phyloP scores from a whole-genome alignment of 2,329 filamentous ascomycete genomes.

The Penicillium sclerotigenum region DNA sequence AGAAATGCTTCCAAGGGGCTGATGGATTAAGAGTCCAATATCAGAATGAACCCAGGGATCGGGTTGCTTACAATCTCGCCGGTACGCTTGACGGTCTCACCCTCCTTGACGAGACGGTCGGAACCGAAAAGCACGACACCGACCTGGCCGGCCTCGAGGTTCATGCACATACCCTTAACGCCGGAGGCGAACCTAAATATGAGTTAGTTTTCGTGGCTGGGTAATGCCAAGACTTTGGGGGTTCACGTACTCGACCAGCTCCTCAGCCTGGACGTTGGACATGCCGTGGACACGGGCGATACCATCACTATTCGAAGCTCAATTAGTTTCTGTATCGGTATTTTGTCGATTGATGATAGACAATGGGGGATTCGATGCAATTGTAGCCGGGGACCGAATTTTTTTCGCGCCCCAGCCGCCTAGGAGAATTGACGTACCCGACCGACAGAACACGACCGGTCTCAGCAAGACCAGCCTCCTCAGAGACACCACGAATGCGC shows the following conservation, averaged over 20 bases:
- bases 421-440: constrained; percentile 67
- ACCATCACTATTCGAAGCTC: constrained; percentile 75
- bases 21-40: not conserved
- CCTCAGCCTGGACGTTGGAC: constrained; percentile 99
- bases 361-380: constrained; percentile 26
- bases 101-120: constrained; percentile 99
- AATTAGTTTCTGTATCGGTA: constrained; percentile 17
- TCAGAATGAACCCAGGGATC: constrained; percentile 1
- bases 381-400: constrained; percentile 30
- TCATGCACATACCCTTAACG: constrained; percentile 99
- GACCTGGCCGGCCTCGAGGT: constrained; percentile 99
- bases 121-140: constrained; percentile 99
- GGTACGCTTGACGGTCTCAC: constrained; percentile 99
- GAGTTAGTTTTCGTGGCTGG: constrained; percentile 25
- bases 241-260: constrained; percentile 92
- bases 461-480: constrained; percentile 94
- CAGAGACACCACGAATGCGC: constrained; percentile 96
- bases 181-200: constrained; percentile 85
- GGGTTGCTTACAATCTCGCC: constrained; percentile 83
- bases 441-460: constrained; percentile 98
- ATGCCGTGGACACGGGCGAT: constrained; percentile 99
- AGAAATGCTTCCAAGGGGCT: constrained; percentile 8
- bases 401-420: constrained; percentile 22
- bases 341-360: constrained; percentile 8
- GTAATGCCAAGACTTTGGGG: constrained; percentile 18